Percentiles rank a stretch among this genome's conserved stretches.
Conservation (phyloP, 768 basidiomycete genomes). For the Auricularia auricula-judae region DNA sequence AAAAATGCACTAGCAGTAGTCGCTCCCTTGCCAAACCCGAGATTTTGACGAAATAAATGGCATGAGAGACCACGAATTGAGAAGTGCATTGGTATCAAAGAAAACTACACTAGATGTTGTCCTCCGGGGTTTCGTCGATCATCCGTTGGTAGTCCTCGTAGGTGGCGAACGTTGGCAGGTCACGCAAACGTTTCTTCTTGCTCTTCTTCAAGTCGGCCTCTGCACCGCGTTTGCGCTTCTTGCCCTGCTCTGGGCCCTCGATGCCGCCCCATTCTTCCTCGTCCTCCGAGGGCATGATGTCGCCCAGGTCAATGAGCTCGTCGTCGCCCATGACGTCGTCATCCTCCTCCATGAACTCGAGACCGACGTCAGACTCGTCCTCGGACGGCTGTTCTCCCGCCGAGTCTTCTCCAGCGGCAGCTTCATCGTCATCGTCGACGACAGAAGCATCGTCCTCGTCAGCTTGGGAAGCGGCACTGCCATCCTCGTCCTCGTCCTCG, state of each 20-base stretch:
- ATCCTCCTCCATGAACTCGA: slow-evolving; percentile 53
- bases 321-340: slow-evolving; percentile 41
- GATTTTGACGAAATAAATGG: neutral
- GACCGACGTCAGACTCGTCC: slow-evolving; percentile 23
- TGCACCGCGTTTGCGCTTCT: slow-evolving; percentile 14
- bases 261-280: slow-evolving; percentile 49
- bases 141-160: slow-evolving; percentile 79
- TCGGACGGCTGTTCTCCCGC: slow-evolving; percentile 11
- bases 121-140: slow-evolving; percentile 71
- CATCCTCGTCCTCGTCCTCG: slow-evolving; percentile 18
- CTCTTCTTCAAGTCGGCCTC: slow-evolving; percentile 22
- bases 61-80: neutral
- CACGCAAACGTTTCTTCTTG: slow-evolving; percentile 57
- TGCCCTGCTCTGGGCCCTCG: slow-evolving; percentile 7
- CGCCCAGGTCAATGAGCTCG: slow-evolving; percentile 49
- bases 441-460: neutral
- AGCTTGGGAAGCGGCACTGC: slow-evolving; percentile 1
- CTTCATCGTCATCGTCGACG: slow-evolving; percentile 5
- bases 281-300: slow-evolving; percentile 35
- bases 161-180: slow-evolving; percentile 72
- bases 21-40: neutral
- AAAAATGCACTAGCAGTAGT: no score
- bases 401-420: slow-evolving; percentile 13
- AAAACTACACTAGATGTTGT: slow-evolving; percentile 33
- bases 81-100: neutral